Evolutionary conservation across 1,139 yeast genomes (phyloP), one percentile per base, ranked within the genome.

Genomic region (Tardiomyces digboiensis): DNA sequence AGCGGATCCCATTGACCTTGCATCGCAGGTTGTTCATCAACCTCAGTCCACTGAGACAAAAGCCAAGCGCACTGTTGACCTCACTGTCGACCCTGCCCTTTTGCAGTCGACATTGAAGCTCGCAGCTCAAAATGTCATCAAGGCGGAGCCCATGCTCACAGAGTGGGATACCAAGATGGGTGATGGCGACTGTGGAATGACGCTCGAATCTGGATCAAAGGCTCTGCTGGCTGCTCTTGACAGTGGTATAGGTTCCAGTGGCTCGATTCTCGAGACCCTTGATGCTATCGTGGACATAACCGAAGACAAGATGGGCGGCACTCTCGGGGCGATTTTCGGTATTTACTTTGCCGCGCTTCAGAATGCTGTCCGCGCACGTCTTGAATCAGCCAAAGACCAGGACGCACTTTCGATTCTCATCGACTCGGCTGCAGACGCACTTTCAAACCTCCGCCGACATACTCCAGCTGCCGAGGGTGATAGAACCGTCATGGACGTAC

Each of bases 151-250:
- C 3, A 74, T 77, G 52, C 83, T 89, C 56, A 89, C 97, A 0
- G 75, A 77, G 49, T 80, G 83, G 54, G 97, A 89, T 57, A 84
- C 94, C 2, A 72, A 80, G 53, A 96, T 91, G 2, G 97, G 97
- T 49, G 97, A 89, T 62, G 97, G 97, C 54, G 97, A 89, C 61
- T 88, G 97, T 66, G 97, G 97, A 40, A 91, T 85, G 56, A 89
- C 97, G 0, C 68, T 89, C 50, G 86, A 80, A 16, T 74, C 77
- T 22, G 97, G 97, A 39, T 93, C 89, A 19, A 73, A 80, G 45
- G 87, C 86, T 1, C 75, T 89, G 39, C 62, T 83, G 43, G 66
- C 71, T 21, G 53, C 59, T 19, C 64, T 64, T 12, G 55, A 63
- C 12, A 62, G 78, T 55, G 37, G 39, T 68, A 78, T 29, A 19